phyloP scores from a whole-genome alignment of 352 stramenopile species.

The Phytophthora tentaculata region DNA sequence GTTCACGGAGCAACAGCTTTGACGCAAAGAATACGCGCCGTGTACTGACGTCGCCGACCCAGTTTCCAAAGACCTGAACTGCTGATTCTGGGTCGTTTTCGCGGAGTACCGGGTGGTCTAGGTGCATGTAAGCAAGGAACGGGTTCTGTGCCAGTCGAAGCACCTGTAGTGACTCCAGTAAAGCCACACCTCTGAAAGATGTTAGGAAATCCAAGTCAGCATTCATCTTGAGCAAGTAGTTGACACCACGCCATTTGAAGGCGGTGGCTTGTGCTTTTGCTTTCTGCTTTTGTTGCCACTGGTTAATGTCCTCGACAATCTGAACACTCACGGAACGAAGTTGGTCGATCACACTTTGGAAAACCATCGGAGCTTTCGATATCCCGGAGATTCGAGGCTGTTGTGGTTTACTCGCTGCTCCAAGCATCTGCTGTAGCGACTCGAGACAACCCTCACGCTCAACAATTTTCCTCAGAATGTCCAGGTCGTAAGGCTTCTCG shows the following conservation, averaged over 20 bases:
- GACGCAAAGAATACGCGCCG: conserved; percentile 58
- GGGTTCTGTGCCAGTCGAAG: conserved; percentile 72
- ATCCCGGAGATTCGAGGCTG: conserved; percentile 29
- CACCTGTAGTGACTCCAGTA: conserved; percentile 47
- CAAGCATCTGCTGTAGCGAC: conserved; percentile 67
- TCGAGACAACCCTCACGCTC: conserved; percentile 85
- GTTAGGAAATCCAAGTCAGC: conserved; percentile 66
- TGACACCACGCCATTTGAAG: conserved; percentile 80
- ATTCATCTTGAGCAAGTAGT: conserved; percentile 86
- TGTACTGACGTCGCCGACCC: conserved; percentile 64
- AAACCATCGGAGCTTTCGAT: conserved; percentile 55
- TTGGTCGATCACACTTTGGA: conserved; percentile 71
- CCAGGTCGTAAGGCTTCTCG: conserved; percentile 55
- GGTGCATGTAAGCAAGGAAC: conserved; percentile 60
- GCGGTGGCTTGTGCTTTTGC: conserved; percentile 27
- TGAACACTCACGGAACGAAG: conserved; percentile 66
- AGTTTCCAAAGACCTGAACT: conserved; percentile 40
- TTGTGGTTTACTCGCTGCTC: conserved; percentile 18
- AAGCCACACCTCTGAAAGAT: conserved; percentile 26
- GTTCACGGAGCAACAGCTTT: conserved; percentile 54
- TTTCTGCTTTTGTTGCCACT: conserved; percentile 51
- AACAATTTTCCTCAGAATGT: conserved; percentile 79
- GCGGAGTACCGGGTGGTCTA: conserved; percentile 60
- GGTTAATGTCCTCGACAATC: conserved; percentile 71
- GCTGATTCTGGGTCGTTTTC: conserved; percentile 32